These are phyloP conservation scores for Ichthyophonus hoferi DNA, from an alignment of 208 protist genomes.

Conservation along the genomic window DNA sequence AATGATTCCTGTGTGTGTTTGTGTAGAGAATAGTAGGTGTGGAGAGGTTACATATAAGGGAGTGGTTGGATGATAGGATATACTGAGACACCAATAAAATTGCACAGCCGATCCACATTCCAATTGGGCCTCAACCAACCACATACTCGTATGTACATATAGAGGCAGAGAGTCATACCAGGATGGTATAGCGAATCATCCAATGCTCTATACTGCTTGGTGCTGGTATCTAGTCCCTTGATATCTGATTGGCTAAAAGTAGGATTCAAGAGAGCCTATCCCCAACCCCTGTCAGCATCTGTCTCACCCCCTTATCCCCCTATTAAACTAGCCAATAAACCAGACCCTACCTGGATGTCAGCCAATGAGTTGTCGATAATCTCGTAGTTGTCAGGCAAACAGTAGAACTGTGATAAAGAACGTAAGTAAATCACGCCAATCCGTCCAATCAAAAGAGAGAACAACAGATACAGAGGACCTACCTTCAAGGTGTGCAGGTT, in stretches of 20 bases:
- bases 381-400: constrained; percentile 79
- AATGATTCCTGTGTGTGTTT: constrained; percentile 56
- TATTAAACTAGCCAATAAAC: background rate
- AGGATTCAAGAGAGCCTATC: background rate
- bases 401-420: constrained; percentile 76
- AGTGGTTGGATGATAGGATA: no score
- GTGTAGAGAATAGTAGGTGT: background rate
- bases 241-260: background rate
- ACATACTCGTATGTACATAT: no score
- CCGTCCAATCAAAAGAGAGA: background rate
- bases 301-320: background rate
- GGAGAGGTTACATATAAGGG: no score
- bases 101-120: constrained; percentile 7
- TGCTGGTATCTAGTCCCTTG: background rate
- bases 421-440: background rate
- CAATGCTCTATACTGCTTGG: background rate
- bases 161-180: no score
- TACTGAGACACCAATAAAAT: no score
- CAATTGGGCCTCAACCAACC: no score
- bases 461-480: background rate
- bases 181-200: background rate
- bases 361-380: constrained; percentile 69
- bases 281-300: background rate
- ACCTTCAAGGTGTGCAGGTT: constrained; percentile 67
- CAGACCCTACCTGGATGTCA: constrained; percentile 65